Evolutionary conservation across 148 eudicot genomes (phyloP), one percentile per base, ranked within the genome.

Genomic region (Rhododendron mucronatum): DNA sequence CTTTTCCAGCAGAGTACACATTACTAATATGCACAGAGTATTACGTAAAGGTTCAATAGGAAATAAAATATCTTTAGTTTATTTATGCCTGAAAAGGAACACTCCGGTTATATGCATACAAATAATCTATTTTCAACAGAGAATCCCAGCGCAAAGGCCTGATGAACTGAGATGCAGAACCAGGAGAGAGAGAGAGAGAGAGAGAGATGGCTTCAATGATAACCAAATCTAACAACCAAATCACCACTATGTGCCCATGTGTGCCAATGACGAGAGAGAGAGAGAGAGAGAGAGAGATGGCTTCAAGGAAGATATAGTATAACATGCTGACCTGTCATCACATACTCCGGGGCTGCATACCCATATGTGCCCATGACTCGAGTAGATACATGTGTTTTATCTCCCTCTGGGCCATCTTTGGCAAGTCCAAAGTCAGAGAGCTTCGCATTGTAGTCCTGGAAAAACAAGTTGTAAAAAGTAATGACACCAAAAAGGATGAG

Each of bases 401-500:
- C 92, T 13, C 92, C 92, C 84, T 87, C 92, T 9, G 92, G 92
- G 3, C 90, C 93, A 79, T 91, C 93, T 85, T 91, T 91, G 85
- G 93, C 93, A 77, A 91, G 93, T 59, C 93, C 93, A 83, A 91
- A 91, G 85, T 91, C 93, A 82, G 93, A 91, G 85, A 91, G 93
- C 83, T 91, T 91, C 9, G 91, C 93, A 85, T 89, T 91, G 85
- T 91, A 89, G 14, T 91, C 93, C 93, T 91, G 86, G 18, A 80
- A 41, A 47, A 74, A 57, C 26, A 86, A 61, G 71, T 26, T 78
- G 26, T 13, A n/a, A 74, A 41, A 61, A 45, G 21, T 1, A 84
- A 30, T 13, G 45, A 71, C 84, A 86, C 51, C 37, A 35, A 84
- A 84, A 59, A 15, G 20, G 78, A 18, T 23, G 5, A 78, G 16